Evolutionary conservation across 306 rosid species (phyloP), one percentile per base, ranked within the genome.

Genomic region (Cyamopsis tetragonoloba): DNA sequence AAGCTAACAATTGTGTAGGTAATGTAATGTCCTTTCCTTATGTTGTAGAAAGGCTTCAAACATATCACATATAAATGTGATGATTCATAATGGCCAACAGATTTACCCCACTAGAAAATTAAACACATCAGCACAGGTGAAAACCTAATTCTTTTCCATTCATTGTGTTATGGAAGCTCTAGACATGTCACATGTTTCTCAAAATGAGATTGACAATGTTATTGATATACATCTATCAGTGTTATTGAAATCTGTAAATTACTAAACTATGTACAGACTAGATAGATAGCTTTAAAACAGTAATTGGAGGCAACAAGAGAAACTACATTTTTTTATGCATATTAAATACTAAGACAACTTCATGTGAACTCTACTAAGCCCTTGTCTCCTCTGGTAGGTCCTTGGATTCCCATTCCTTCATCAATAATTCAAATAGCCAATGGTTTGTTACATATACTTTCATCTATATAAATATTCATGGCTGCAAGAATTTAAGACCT

Each of bases 391-490:
- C 11, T 10, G 19, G 41, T 15, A 12, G 63, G 26, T 31, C 43
- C 63, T 6, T 12, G 13, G 5, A 31, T 7, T 30, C 42, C 3
- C 8, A 14, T 54, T 56, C 22, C n/a, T 30, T 7, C 34, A 54
- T 59, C 27, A 10, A 39, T 48, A 55, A 58, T 48, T 35, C 54
- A 15, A 1, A 55, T 24, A 53, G 32, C 38, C 39, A 47, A 24
- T 17, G 3, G 43, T 24, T 76, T 50, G 8, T 3, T 26, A 3
- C 43, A 3, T 31, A 47, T 35, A 27, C 35, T 55, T 37, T 55
- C 55, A 71, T 75, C 54, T 68, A 79, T 82, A 67, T 50, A n/a
- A n/a, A 66, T 47, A 61, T 31, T 47, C 46, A 34, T 43, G 24
- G 35, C 7, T 7, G 6, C 34, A 23, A 14, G 54, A 56, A 57